phyloP scores from a whole-genome alignment of 2,329 filamentous ascomycete genomes.

The Trichoderma sp. region DNA sequence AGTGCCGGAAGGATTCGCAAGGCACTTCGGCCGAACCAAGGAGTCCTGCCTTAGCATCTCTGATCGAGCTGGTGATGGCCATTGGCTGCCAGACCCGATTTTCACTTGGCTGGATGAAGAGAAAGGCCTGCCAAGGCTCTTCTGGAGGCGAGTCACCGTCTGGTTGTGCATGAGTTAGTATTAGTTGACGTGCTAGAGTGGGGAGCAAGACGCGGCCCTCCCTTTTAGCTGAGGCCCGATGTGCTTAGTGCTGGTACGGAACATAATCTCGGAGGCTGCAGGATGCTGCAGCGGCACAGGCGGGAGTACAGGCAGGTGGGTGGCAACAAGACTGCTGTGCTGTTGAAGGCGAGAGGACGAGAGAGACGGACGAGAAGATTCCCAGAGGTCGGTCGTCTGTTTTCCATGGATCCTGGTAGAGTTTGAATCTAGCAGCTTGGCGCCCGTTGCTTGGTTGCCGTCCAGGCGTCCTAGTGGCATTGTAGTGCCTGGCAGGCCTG shows the following conservation, averaged over 20 bases:
- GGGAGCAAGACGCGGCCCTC: slow-evolving; percentile 13
- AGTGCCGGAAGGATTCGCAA: neutral
- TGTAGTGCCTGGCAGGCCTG: neutral
- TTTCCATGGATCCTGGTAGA: neutral
- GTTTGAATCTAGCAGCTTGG: neutral
- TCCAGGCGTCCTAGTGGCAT: neutral
- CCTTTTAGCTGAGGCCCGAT: neutral
- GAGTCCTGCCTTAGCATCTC: neutral
- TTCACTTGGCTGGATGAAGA: neutral
- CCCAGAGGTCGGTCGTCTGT: neutral
- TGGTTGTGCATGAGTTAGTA: neutral
- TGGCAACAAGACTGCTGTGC: neutral
- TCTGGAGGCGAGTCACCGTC: neutral
- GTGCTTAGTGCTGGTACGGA: neutral
- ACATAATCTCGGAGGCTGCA: neutral
- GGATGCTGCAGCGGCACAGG: neutral
- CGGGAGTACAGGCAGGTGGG: neutral
- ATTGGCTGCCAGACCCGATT: slow-evolving; percentile 7
- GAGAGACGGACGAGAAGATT: neutral
- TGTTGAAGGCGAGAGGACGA: neutral
- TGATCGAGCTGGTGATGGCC: neutral
- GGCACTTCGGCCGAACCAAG: neutral
- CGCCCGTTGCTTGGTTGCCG: neutral
- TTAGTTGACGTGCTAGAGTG: neutral
- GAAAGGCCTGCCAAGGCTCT: neutral